These are phyloP conservation scores for Aspergillus incahuasiensis DNA, from an alignment of 495 filamentous ascomycete genomes.

Conservation along the genomic window DNA sequence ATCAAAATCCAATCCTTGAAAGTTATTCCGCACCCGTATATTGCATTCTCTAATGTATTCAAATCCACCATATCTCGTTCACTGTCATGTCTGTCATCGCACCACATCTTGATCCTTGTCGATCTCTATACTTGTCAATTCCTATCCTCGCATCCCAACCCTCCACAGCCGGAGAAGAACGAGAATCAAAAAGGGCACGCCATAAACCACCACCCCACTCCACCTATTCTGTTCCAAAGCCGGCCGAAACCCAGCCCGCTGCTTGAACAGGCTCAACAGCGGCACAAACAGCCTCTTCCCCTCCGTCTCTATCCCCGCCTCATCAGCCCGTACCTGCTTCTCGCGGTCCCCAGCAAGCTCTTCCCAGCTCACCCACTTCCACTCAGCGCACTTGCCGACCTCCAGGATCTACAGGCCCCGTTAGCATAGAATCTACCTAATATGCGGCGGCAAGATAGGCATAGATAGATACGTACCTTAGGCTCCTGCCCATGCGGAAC, in stretches of 20 bases:
- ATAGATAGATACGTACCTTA: constrained; percentile 5
- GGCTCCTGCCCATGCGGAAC: constrained; percentile 1
- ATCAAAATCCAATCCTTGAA: too few relatives aligned
- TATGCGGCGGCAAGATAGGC: too few relatives aligned
- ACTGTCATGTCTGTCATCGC: too few relatives aligned
- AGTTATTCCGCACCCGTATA: too few relatives aligned
- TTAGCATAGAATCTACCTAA: too few relatives aligned
- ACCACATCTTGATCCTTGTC: too few relatives aligned
- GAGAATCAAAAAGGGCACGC: too few relatives aligned
- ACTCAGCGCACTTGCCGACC: constrained; percentile 14
- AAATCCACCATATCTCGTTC: too few relatives aligned
- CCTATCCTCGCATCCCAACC: too few relatives aligned
- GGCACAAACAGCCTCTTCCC: constrained; percentile 14
- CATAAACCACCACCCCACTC: background rate
- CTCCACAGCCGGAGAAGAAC: too few relatives aligned
- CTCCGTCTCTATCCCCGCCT: background rate
- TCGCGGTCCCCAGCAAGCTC: background rate
- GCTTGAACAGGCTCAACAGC: constrained; percentile 12
- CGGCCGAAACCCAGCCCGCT: constrained; percentile 6
- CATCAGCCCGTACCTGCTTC: constrained; percentile 5
- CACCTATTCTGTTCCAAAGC: background rate
- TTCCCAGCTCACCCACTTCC: constrained; percentile 18
- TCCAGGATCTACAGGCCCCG: constrained; percentile 14
- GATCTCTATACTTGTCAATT: too few relatives aligned
- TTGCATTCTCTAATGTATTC: too few relatives aligned